Evolutionary conservation across 108 stramenopile species (phyloP).

Genomic region (Nannochloropsis granulata): DNA sequence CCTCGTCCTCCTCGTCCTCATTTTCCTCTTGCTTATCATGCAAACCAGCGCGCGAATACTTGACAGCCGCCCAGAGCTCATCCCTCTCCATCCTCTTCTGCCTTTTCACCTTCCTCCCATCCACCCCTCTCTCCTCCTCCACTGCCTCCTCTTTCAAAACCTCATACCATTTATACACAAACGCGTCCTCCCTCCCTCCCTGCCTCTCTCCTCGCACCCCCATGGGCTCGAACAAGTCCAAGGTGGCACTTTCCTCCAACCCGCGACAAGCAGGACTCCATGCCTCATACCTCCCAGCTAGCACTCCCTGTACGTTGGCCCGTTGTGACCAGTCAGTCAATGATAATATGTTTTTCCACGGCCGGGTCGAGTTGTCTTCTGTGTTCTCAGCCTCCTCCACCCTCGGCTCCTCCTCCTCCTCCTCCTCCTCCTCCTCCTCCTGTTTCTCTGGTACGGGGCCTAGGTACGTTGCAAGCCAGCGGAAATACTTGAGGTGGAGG

Average conservation of each 20-base stretch:
- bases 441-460: neutral
- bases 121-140: too few species aligned
- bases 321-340: too few species aligned
- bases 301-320: neutral
- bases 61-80: neutral
- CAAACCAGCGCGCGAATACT: neutral
- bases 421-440: too few species aligned
- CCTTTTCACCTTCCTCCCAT: too few species aligned
- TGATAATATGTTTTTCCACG: too few species aligned
- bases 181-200: neutral
- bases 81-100: too few species aligned
- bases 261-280: neutral
- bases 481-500: neutral
- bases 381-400: too few species aligned
- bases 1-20: neutral
- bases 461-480: neutral
- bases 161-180: neutral
- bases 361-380: too few species aligned
- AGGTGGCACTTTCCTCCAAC: neutral
- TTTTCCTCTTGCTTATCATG: neutral
- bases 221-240: neutral
- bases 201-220: too few species aligned
- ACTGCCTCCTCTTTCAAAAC: neutral
- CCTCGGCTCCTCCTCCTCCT: too few species aligned
- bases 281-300: neutral